phyloP scores from a whole-genome alignment of 495 filamentous ascomycete genomes.

The Trichoderma asperelloides region DNA sequence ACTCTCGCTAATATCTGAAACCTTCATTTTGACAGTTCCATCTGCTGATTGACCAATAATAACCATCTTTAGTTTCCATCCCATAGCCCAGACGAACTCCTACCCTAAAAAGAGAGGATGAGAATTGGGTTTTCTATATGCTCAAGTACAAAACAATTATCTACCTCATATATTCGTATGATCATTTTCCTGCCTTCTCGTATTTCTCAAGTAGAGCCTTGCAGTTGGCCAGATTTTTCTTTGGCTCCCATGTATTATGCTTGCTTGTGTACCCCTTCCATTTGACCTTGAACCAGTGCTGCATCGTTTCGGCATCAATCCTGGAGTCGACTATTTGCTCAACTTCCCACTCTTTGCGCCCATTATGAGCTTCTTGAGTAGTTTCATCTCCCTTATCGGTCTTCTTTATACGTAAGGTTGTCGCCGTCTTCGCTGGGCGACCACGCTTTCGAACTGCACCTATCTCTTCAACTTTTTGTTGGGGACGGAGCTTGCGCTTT shows the following conservation, averaged over 20 bases:
- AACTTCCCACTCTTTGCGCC: constrained; percentile 24
- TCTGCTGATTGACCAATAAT: too few relatives aligned
- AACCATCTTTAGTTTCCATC: too few relatives aligned
- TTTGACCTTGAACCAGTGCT: constrained; percentile 31
- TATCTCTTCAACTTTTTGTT: neutral
- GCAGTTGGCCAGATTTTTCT: constrained; percentile 22
- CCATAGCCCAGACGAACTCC: too few relatives aligned
- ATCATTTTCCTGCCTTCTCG: constrained; percentile 15
- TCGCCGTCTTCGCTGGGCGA: neutral
- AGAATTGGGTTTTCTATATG: too few relatives aligned
- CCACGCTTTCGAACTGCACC: neutral
- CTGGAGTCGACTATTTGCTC: constrained; percentile 26
- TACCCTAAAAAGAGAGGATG: too few relatives aligned
- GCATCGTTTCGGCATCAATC: constrained; percentile 24
- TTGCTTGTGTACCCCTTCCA: constrained; percentile 28
- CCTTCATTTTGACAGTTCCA: too few relatives aligned
- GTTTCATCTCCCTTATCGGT: neutral
- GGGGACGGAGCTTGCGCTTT: neutral
- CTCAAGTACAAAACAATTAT: neutral
- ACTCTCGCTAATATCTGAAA: too few relatives aligned
- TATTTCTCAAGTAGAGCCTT: constrained; percentile 19
- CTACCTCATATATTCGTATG: neutral
- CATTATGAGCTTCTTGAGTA: neutral
- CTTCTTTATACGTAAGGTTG: neutral
- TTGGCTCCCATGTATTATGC: constrained; percentile 38